Evolutionary conservation across 2,329 filamentous ascomycete genomes (phyloP).

Genomic region (Aspergillus ochraceus): DNA sequence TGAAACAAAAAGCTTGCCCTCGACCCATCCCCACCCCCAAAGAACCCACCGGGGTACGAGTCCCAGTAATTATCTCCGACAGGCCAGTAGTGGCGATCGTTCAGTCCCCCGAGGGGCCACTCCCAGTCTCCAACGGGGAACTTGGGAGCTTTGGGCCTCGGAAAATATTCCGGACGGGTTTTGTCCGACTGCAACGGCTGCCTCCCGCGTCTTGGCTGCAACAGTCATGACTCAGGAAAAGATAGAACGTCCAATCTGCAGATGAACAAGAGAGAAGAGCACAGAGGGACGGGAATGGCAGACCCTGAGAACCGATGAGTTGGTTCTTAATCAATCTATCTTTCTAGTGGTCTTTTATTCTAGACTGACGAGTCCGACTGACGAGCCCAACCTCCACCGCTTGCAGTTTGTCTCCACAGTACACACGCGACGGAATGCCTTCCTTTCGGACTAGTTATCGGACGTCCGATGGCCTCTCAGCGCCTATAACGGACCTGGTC

Average conservation of each 20-base stretch:
- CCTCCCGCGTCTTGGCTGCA: not conserved
- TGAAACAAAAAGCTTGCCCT: not conserved
- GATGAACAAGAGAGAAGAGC: not conserved
- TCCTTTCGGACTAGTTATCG: not conserved
- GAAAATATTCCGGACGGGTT: not conserved
- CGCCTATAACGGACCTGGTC: conserved; percentile 1
- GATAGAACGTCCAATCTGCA: not conserved
- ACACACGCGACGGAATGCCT: no score
- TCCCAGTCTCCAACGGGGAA: not conserved
- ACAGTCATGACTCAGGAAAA: no score
- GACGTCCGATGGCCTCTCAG: conserved; percentile 13
- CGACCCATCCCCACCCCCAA: not conserved
- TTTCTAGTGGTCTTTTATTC: no score
- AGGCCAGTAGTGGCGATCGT: not conserved
- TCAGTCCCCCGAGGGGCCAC: not conserved
- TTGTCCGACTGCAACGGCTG: not conserved
- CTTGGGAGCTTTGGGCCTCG: not conserved
- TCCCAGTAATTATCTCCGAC: not conserved
- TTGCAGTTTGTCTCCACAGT: no score
- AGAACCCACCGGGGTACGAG: not conserved
- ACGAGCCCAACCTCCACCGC: not conserved
- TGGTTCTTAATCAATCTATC: not conserved
- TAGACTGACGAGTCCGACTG: no score
- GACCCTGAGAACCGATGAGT: not conserved
- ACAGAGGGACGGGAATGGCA: not conserved